phyloP scores from a whole-genome alignment of 305 asterid genomes.

The Withania somnifera region DNA sequence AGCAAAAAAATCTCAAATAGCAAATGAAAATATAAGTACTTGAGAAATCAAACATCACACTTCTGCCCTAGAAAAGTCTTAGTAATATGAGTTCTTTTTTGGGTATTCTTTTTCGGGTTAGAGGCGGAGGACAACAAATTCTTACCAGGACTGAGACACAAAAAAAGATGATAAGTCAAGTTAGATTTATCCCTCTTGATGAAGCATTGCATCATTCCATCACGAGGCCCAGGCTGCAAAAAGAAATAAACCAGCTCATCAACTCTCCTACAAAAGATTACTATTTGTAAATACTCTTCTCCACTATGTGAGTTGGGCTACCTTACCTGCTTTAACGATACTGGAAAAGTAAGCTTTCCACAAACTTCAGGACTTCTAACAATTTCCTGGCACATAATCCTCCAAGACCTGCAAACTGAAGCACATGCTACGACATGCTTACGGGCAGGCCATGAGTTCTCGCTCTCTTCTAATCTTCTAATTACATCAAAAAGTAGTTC shows the following conservation, averaged over 20 bases:
- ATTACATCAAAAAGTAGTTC: slow-evolving; percentile 23
- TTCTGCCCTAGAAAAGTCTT: background rate
- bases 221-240: slow-evolving; percentile 20
- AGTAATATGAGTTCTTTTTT: background rate
- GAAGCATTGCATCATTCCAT: slow-evolving; percentile 21
- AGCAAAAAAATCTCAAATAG: background rate
- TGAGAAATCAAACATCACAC: background rate
- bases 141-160: slow-evolving; percentile 19
- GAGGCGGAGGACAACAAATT: background rate
- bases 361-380: slow-evolving; percentile 18
- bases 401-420: slow-evolving; percentile 22
- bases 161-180: slow-evolving; percentile 17
- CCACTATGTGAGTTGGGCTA: background rate
- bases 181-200: slow-evolving; percentile 16
- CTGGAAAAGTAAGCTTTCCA: slow-evolving; percentile 22
- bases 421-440: slow-evolving; percentile 27
- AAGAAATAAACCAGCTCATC: background rate
- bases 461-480: slow-evolving; percentile 23
- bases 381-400: slow-evolving; percentile 21
- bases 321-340: slow-evolving; percentile 20
- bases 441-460: slow-evolving; percentile 24
- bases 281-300: background rate
- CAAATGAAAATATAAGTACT: background rate
- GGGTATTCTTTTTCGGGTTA: background rate
- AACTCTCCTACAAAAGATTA: background rate